These are phyloP conservation scores for Trichoderma afroharzianum DNA, from an alignment of 2,329 filamentous ascomycete species.

Conservation along the genomic window DNA sequence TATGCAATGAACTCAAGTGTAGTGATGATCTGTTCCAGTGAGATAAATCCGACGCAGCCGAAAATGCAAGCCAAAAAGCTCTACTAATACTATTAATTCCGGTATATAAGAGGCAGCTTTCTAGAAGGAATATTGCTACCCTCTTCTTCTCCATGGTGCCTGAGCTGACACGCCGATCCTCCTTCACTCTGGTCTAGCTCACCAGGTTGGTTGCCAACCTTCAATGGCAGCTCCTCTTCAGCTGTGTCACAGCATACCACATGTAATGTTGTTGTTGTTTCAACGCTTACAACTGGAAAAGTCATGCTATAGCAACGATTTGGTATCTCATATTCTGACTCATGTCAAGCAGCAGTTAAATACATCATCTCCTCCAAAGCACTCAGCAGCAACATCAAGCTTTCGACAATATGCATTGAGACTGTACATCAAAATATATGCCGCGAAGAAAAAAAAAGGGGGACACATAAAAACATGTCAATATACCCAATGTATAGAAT, in stretches of 20 bases:
- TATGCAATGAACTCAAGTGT: background rate
- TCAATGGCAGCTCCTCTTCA: background rate
- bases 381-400: background rate
- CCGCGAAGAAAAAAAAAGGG: background rate
- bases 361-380: background rate
- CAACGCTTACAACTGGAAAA: background rate
- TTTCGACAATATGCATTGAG: background rate
- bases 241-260: background rate
- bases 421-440: conserved; percentile 1
- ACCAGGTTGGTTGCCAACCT: background rate
- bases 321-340: background rate
- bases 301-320: background rate
- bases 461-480: background rate
- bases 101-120: background rate
- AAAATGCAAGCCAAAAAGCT: background rate
- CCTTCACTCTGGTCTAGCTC: background rate
- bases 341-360: background rate
- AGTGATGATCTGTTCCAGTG: background rate
- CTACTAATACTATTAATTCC: background rate
- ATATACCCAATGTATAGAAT: background rate
- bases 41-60: background rate
- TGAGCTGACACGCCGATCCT: background rate
- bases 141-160: background rate
- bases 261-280: background rate
- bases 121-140: background rate